Base-by-base conservation (phyloP, 345 rosid species). In the Citrus cavaleriei region DNA sequence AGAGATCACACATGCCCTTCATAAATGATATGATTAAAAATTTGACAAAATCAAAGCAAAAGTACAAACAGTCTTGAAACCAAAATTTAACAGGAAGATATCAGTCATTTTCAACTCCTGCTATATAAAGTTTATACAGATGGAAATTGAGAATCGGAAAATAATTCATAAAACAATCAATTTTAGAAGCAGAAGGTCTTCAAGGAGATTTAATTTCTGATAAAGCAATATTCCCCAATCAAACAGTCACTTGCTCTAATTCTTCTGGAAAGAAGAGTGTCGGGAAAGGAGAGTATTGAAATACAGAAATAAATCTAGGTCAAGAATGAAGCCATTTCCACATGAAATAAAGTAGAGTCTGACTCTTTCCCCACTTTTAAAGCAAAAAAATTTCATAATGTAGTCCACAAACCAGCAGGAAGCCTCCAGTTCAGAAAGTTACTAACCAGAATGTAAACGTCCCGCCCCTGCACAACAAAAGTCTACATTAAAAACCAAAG, bases 391-490 rank as follows among this genome's bases (percentile, higher is more conserved):
- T 24, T 46, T 67, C 37, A 64, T 24, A 24, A 9, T 9, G n/a
- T 63, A 76, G 42, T 78, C 77, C 75, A 64, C 46, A 78, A 34
- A 70, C 78, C 75, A 73, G 73, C 32, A n/a, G 7, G 57, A 83
- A 73, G 81, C 71, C 74, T 77, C 42, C 32, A 84, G 73, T 76
- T 81, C 81, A 77, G 79, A 83, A 80, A 78, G 57, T 66, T 82
- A 89, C 97, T 83, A 75, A 93, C 99, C 97, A 95, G 91, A 86
- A 95, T 93, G 89, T 92, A 95, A 69, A 95, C 96, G 73, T 93
- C 95, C 82, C 97, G 90, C n/a, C 99, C 99, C 99, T 95, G 96
- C 89, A 89, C 81, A 72, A 82, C 64, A 87, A 84, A 76, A 70
- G 72, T 12, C 32, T 34, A 74, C 10, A 68, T 72, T 40, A 30